These are phyloP conservation scores for Coniochaeta pulveracea DNA, from an alignment of 2,329 filamentous ascomycete genomes.

Conservation along the genomic window DNA sequence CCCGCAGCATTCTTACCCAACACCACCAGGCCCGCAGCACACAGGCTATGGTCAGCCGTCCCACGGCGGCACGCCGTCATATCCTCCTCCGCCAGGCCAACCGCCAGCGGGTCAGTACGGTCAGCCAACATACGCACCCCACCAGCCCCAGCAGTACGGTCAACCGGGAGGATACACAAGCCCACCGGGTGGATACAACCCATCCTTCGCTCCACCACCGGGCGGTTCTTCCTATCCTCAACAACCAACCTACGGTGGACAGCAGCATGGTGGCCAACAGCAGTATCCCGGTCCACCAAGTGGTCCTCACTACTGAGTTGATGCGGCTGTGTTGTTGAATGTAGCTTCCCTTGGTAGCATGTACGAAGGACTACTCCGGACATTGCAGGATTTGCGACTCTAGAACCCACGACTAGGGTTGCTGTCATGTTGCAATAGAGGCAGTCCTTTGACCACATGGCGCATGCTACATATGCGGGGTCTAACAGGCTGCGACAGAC, in stretches of 20 bases:
- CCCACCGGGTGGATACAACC: slow-evolving; percentile 3
- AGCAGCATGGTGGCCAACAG: slow-evolving; percentile 3
- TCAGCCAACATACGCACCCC: slow-evolving; percentile 16
- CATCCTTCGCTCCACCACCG: slow-evolving; percentile 3
- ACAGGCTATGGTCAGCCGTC: slow-evolving; percentile 12
- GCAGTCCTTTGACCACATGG: no score
- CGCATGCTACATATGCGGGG: no score
- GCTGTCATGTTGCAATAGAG: no score
- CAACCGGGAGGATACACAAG: slow-evolving; percentile 17
- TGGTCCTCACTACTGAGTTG: no score
- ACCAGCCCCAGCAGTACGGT: slow-evolving; percentile 15
- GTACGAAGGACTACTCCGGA: no score
- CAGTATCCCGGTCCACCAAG: no score
- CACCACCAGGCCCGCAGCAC: slow-evolving; percentile 15
- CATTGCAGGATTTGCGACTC: no score
- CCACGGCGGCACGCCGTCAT: no score
- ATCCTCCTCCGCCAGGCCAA: slow-evolving; percentile 10
- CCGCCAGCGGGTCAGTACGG: slow-evolving; percentile 12
- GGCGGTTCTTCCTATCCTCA: slow-evolving; percentile 3
- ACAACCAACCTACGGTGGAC: slow-evolving; percentile 5
- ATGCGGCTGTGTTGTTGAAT: no score
- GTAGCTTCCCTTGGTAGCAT: no score
- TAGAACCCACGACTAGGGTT: no score
- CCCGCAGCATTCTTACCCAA: slow-evolving; percentile 10
- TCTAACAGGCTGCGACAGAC: no score